Conservation (phyloP, 495 filamentous ascomycete genomes). For the Penicillium maclennaniae region DNA sequence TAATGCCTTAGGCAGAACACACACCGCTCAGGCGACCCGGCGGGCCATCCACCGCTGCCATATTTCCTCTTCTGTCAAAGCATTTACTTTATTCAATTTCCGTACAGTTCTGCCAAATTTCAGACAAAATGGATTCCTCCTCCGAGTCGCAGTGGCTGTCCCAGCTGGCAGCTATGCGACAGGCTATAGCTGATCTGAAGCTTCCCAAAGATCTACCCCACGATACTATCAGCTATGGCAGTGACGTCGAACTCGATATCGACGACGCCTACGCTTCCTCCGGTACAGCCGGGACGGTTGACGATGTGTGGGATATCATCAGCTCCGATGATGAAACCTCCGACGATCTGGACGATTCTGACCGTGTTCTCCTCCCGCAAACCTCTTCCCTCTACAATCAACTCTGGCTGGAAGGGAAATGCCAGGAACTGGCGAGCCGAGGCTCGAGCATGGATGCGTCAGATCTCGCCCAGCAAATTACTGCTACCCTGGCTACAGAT, state of each 20-base stretch:
- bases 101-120: neutral
- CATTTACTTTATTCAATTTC: neutral
- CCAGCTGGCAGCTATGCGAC: conserved; percentile 67
- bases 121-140: conserved; percentile 25
- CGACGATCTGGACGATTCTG: conserved; percentile 40
- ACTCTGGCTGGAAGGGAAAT: conserved; percentile 64
- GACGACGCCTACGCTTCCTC: conserved; percentile 59
- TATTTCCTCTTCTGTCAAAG: conserved; percentile 1
- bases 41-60: conserved; percentile 14
- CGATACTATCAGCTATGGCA: conserved; percentile 45
- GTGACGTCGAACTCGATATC: conserved; percentile 56
- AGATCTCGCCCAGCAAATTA: conserved; percentile 67
- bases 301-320: conserved; percentile 89
- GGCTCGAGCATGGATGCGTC: conserved; percentile 58
- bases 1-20: conserved; percentile 10
- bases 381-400: conserved; percentile 31
- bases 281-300: conserved; percentile 58
- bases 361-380: conserved; percentile 19
- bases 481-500: conserved; percentile 62
- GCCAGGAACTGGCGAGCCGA: conserved; percentile 53
- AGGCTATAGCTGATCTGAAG: conserved; percentile 66
- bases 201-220: conserved; percentile 45
- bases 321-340: conserved; percentile 64
- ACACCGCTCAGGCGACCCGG: conserved; percentile 12
- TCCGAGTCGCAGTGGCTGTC: conserved; percentile 66